Base-by-base conservation (phyloP, 345 rosid genomes). In the Cardiospermum halicacabum region DNA sequence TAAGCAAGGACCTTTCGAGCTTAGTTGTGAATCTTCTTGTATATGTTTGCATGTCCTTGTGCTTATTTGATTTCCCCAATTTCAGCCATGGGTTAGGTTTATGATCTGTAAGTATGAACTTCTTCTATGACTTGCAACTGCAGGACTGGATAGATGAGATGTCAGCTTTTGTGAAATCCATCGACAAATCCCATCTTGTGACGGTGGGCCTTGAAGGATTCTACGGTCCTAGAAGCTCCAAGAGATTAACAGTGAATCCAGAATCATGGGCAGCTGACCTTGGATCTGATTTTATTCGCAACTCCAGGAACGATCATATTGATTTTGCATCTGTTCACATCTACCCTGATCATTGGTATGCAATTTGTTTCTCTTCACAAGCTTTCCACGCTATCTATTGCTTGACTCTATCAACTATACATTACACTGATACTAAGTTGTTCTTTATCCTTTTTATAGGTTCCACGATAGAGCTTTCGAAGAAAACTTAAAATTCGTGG, bases 201-300 rank as follows among this genome's bases (percentile, higher is more conserved):
- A 90, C 98, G 11, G 83, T 93, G 66, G 98, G 97, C 28, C 80
- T 90, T 43, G 98, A 93, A 84, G 97, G 98, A 62, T 93, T 93
- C 72, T 93, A 90, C 54, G 98, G 98, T 64, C 95, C 91, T 32
- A 81, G 79, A 67, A 93, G 73, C 71, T 84, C 96, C 19, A 91
- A 93, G 79, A 83, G 84, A 56, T 53, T 76, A 58, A 82, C 88
- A 15, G 88, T 85, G 39, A 90, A 90, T 73, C 98, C 98, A 0
- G 88, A 82, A 72, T 63, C 51, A 30, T 93, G 97, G 97, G 96
- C 97, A 13, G 78, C 92, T 34, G 70, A 40, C 58, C 90, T 88
- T 60, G 98, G 97, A 18, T 86, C 98, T 8, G 98, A 93, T 81
- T 93, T 93, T 77, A 67, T 86, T 58, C 85, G 84, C 64, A 87